Evolutionary conservation across 768 basidiomycete species (phyloP), one percentile per base, ranked within the genome.

Genomic region (Trametes cingulata): DNA sequence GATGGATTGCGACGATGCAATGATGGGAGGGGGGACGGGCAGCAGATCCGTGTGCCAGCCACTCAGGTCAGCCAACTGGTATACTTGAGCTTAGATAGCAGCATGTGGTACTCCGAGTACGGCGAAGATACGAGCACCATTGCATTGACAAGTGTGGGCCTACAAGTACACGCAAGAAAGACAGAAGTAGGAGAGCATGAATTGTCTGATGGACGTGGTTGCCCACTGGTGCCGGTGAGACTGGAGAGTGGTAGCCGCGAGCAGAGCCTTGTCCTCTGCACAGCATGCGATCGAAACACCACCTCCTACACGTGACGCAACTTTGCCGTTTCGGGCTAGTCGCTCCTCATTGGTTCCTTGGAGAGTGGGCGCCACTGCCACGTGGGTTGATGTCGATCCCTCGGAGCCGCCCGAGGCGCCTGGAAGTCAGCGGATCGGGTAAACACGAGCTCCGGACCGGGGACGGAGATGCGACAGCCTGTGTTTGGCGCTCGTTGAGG

Each of bases 1-100:
- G 61, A 62, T 62, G 61, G 45, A 50, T 58, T 62, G 45, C 52
- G n/a, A 46, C 52, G 37, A 62, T 58, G 56, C 45, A 47, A 39
- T 62, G 61, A 62, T 58, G 51, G 35, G 37, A 36, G 41, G 27
- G 25, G 42, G 49, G 47, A 48, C 27, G 45, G 33, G 42, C 22
- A 51, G 17, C 29, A 37, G 29, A 35, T n/a, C n/a, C 15, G 29
- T 33, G 29, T 33, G 29, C 29, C 29, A 33, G 29, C 29, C 29
- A 33, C 29, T 33, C 6, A 33, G 29, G 29, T 33, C 29, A 25
- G 10, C n/a, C 13, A 45, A 8, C n/a, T 14, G 46, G 25, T 33
- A 48, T 48, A 14, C 46, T n/a, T n/a, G n/a, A n/a, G n/a, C n/a
- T n/a, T n/a, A n/a, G n/a, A n/a, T n/a, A n/a, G n/a, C n/a, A n/a